Conservation (phyloP, 768 basidiomycete species). For the Suillus clintonianus region DNA sequence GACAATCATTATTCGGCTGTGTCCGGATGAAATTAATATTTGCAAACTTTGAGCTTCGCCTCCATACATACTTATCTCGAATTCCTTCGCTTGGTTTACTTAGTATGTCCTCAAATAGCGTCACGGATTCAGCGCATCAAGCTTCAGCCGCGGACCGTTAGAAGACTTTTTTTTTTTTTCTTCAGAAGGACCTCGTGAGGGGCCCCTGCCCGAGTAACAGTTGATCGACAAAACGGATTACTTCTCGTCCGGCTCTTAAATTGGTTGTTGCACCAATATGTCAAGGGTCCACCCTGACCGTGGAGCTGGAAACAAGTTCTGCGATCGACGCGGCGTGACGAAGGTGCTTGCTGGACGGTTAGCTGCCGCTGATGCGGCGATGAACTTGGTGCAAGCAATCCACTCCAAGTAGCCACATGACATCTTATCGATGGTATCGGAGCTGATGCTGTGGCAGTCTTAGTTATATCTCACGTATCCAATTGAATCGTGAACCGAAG, state of each 20-base stretch:
- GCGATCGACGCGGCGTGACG: neutral
- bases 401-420: neutral
- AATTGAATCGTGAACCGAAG: neutral
- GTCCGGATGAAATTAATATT: neutral
- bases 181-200: neutral
- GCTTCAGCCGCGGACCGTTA: constrained; percentile 4
- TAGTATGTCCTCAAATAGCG: neutral
- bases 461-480: neutral
- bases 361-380: neutral
- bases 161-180: neutral
- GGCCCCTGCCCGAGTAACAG: neutral
- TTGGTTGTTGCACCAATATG: neutral
- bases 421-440: neutral
- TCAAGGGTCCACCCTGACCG: neutral
- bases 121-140: neutral
- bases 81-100: neutral
- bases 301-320: neutral
- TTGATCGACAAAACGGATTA: neutral
- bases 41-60: neutral
- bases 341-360: neutral
- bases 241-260: neutral
- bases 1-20: constrained; percentile 1
- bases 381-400: neutral
- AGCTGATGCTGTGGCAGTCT: neutral
- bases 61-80: neutral